Evolutionary conservation across 352 stramenopile species (phyloP).

Genomic region (Globisporangium cederbergense): DNA sequence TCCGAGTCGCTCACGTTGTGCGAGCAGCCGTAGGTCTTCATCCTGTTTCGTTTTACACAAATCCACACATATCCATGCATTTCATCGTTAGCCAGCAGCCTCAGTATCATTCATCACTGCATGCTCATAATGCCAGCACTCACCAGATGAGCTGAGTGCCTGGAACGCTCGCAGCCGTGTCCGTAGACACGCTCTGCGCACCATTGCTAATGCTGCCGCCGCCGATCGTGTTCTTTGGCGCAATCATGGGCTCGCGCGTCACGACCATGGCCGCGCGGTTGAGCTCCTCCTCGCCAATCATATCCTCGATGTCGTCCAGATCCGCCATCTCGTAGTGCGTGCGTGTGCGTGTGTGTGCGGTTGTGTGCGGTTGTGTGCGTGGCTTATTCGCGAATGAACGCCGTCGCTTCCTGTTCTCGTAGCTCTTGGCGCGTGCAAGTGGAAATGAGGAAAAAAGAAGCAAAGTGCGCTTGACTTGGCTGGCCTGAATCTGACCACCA

Average conservation of each 20-base stretch:
- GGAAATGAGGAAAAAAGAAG: not conserved
- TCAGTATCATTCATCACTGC: not conserved
- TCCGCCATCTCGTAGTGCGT: conserved; percentile 12
- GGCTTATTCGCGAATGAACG: not conserved
- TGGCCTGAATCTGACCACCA: not conserved
- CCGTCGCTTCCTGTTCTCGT: not conserved
- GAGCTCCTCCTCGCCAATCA: conserved; percentile 70
- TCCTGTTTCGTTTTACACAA: conserved; percentile 24
- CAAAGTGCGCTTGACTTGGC: not conserved
- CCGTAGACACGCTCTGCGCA: conserved; percentile 1
- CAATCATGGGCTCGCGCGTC: conserved; percentile 54
- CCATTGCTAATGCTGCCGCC: conserved; percentile 9
- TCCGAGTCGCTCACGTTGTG: conserved; percentile 93
- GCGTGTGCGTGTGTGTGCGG: not conserved
- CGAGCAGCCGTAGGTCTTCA: conserved; percentile 91
- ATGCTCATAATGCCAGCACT: not conserved
- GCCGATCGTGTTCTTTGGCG: conserved; percentile 37
- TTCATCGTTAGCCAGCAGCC: not conserved
- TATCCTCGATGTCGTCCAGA: conserved; percentile 81
- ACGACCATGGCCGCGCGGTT: conserved; percentile 43
- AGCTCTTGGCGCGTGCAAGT: not conserved
- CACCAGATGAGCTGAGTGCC: conserved; percentile 76
- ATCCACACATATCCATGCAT: not conserved
- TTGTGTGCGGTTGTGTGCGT: not conserved
- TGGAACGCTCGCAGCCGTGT: conserved; percentile 29